Percentiles rank a stretch among this genome's conserved stretches.
Conservation (phyloP, 129 eudicot species). For the Kitagawia praeruptora region DNA sequence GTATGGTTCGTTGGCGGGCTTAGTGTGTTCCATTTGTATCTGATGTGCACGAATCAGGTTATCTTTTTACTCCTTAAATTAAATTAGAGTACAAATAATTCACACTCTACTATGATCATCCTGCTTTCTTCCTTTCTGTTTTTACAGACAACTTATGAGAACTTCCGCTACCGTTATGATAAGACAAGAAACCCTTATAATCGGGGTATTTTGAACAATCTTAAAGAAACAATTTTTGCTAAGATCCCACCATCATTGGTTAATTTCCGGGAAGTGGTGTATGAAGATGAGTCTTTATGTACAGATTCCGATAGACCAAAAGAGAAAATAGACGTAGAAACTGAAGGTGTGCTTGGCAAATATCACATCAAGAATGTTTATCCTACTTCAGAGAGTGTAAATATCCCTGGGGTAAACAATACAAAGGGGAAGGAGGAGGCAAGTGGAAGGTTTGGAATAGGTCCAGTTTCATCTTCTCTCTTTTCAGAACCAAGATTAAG, state of each 20-base stretch:
- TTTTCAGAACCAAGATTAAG: constrained; percentile 2
- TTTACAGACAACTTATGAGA: constrained; percentile 89
- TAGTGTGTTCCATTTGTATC: constrained; percentile 71
- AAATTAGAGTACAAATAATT: not conserved
- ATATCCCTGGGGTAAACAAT: constrained; percentile 30
- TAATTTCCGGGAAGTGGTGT: constrained; percentile 49
- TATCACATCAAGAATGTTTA: constrained; percentile 23
- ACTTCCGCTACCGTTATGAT: constrained; percentile 66
- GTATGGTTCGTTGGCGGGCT: constrained; percentile 97
- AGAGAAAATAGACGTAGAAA: constrained; percentile 62
- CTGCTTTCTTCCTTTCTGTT: not conserved
- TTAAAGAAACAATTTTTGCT: constrained; percentile 63
- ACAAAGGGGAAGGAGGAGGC: constrained; percentile 13
- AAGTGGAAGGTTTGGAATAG: constrained; percentile 9
- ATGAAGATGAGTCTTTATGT: constrained; percentile 41
- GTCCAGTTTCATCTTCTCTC: constrained; percentile 14
- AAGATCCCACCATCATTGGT: constrained; percentile 60
- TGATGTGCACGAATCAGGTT: constrained; percentile 89
- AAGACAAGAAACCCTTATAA: constrained; percentile 79
- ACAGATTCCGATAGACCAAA: constrained; percentile 32
- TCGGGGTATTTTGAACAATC: constrained; percentile 48
- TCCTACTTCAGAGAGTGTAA: constrained; percentile 24
- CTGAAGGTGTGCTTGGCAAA: constrained; percentile 33
- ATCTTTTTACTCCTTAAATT: constrained; percentile 6
- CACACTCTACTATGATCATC: not conserved